phyloP scores from a whole-genome alignment of 768 basidiomycete species.

The Boletus barrowsii region DNA sequence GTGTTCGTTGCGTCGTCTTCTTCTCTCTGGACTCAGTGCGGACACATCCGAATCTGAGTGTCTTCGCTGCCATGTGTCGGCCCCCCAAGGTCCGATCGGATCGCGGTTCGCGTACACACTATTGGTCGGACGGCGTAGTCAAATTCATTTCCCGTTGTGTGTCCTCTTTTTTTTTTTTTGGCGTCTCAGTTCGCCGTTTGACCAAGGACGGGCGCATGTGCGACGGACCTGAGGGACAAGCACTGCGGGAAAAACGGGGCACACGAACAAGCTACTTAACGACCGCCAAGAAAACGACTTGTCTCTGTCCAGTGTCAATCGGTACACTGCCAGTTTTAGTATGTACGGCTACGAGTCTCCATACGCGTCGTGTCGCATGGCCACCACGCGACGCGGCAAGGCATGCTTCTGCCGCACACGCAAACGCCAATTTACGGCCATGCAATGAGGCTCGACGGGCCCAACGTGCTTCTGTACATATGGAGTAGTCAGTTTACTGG shows the following conservation, averaged over 20 bases:
- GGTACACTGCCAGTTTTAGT: no score
- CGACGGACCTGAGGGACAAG: neutral
- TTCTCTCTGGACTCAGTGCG: neutral
- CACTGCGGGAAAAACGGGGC: neutral
- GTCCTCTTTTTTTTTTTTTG: neutral
- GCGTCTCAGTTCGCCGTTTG: neutral
- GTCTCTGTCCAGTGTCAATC: neutral
- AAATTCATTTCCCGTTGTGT: neutral
- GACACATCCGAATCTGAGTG: neutral
- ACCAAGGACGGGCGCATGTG: no score
- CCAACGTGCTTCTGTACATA: no score
- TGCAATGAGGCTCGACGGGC: no score
- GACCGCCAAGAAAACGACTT: neutral
- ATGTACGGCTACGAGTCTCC: neutral
- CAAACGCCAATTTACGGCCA: no score
- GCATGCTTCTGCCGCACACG: slow-evolving; percentile 1
- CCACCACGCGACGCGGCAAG: slow-evolving; percentile 8
- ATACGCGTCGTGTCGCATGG: slow-evolving; percentile 7
- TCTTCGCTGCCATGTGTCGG: neutral
- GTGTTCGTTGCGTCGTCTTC: no score
- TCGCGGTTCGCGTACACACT: neutral
- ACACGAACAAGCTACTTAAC: neutral
- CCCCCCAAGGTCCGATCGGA: slow-evolving; percentile 5
- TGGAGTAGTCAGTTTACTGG: no score
- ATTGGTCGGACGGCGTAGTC: neutral